Percentiles rank a stretch among this genome's conserved stretches.
These are phyloP conservation scores for Leccinum disarticulatum DNA, from an alignment of 768 basidiomycete species.

Conservation along the genomic window DNA sequence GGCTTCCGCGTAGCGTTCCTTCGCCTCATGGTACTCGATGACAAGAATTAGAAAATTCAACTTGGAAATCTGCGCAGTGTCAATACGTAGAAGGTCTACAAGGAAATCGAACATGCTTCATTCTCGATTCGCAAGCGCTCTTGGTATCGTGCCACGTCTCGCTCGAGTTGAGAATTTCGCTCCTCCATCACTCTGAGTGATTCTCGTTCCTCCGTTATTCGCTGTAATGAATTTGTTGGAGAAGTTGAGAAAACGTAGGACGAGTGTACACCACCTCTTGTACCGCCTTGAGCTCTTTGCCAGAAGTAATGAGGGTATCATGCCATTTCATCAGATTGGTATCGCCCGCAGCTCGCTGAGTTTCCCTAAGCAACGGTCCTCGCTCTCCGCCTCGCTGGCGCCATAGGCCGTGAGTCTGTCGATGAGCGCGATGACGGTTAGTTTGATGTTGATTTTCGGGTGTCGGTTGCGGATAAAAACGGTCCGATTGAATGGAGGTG, in stretches of 20 bases:
- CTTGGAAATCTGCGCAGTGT: conserved; percentile 53
- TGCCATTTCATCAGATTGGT: conserved; percentile 79
- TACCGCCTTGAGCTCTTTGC: conserved; percentile 54
- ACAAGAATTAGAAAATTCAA: conserved; percentile 69
- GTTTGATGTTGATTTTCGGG: too few species aligned
- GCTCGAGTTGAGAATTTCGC: conserved; percentile 73
- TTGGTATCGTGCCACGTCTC: conserved; percentile 75
- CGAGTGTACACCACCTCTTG: conserved; percentile 46
- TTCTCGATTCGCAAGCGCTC: conserved; percentile 74
- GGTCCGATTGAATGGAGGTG: too few species aligned
- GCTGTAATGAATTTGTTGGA: conserved; percentile 34
- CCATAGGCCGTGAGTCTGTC: too few species aligned
- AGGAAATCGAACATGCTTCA: conserved; percentile 37
- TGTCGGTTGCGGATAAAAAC: too few species aligned
- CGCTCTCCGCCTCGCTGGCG: too few species aligned
- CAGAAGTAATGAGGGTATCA: conserved; percentile 64
- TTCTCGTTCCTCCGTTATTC: conserved; percentile 51
- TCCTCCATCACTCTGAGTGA: conserved; percentile 61
- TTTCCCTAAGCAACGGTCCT: conserved; percentile 75
- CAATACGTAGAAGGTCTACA: background rate
- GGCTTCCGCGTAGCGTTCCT: conserved; percentile 45
- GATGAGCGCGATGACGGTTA: too few species aligned
- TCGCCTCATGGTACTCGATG: conserved; percentile 61
- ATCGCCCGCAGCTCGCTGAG: conserved; percentile 90
- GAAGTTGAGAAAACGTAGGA: background rate